phyloP scores from a whole-genome alignment of 768 basidiomycete genomes.

The Rhizopogon salebrosus region DNA sequence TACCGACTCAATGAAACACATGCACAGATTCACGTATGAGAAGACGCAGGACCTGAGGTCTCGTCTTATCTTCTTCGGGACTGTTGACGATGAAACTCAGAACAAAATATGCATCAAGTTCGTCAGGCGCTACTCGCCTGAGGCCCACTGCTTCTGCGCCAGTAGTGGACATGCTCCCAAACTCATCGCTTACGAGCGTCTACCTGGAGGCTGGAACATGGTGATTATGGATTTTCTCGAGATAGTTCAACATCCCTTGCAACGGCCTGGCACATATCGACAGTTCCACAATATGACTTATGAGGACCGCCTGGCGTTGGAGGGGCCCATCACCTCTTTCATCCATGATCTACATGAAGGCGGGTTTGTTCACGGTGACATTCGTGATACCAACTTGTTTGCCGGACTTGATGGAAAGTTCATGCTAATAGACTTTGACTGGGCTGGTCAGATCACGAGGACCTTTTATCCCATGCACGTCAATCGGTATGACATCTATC shows the following conservation, averaged over 20 bases:
- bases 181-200: not conserved
- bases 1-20: no score
- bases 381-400: slow-evolving; percentile 1
- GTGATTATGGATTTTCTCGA: slow-evolving; percentile 3
- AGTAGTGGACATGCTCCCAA: not conserved
- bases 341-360: not conserved
- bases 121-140: not conserved
- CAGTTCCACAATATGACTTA: not conserved
- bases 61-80: not conserved
- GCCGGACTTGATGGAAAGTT: not conserved
- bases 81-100: not conserved
- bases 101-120: not conserved
- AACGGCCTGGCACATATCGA: not conserved
- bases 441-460: not conserved
- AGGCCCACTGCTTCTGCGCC: not conserved
- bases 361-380: slow-evolving; percentile 1
- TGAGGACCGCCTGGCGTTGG: not conserved
- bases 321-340: not conserved
- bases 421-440: not conserved
- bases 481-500: not conserved
- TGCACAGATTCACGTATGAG: not conserved
- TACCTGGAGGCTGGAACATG: slow-evolving; percentile 1
- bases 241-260: no score
- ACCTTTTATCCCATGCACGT: not conserved
- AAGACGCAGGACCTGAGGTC: not conserved